phyloP scores from a whole-genome alignment of 2,329 filamentous ascomycete species.

The Ophiobolus disseminans region DNA sequence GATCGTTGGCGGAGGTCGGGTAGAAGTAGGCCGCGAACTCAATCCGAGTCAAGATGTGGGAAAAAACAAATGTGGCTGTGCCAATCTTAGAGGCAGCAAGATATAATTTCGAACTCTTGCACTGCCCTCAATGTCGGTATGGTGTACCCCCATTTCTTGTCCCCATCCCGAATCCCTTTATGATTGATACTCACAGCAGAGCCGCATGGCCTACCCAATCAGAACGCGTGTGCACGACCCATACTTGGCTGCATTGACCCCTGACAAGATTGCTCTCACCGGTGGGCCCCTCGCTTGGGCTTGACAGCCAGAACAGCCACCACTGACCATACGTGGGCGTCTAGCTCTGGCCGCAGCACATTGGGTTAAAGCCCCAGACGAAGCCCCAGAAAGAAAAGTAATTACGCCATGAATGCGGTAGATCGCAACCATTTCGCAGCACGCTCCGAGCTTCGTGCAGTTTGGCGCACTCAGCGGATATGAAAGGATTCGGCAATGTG shows the following conservation, averaged over 20 bases:
- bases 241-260: constrained; percentile 11
- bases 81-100: constrained; percentile 31
- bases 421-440: constrained; percentile 35
- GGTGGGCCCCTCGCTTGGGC: constrained; percentile 29
- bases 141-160: constrained; percentile 25
- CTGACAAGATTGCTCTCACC: constrained; percentile 35
- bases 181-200: constrained; percentile 39
- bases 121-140: constrained; percentile 36
- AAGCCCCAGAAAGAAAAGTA: constrained; percentile 35
- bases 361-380: constrained; percentile 27
- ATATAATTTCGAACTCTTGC: constrained; percentile 29
- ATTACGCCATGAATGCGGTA: constrained; percentile 26
- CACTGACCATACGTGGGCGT: constrained; percentile 34
- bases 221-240: constrained; percentile 13
- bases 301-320: constrained; percentile 37
- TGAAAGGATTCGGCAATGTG: no score
- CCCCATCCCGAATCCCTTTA: constrained; percentile 39
- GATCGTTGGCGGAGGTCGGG: neutral
- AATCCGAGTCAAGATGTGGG: constrained; percentile 14
- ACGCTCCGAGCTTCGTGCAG: constrained; percentile 17
- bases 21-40: constrained; percentile 15
- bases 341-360: constrained; percentile 29
- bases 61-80: constrained; percentile 33
- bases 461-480: no score
- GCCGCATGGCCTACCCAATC: constrained; percentile 39